Evolutionary conservation across 768 basidiomycete species (phyloP), one percentile per base, ranked within the genome.

Genomic region (Lactifluus hygrophoroides): DNA sequence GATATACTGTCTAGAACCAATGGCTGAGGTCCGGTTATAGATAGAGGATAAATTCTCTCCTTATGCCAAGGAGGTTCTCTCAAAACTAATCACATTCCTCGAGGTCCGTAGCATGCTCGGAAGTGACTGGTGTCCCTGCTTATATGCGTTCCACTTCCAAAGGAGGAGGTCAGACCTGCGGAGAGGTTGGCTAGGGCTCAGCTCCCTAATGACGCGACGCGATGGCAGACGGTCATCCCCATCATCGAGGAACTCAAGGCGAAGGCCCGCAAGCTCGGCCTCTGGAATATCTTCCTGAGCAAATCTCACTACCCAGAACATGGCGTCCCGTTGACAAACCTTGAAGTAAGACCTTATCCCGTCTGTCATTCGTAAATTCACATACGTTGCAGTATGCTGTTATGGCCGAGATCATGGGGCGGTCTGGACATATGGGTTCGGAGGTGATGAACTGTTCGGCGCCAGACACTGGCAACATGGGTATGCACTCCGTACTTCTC

Each of bases 381-480:
- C 16, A 21, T 44, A 30, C 48, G 17, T 14, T 40, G 45, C 35
- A 94, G 92, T 98, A 99, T 70, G 92, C 90, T 38, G 88, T 97
- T 28, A 96, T 97, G 86, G 94, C 94, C n/a, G 95, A 96, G 72
- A 72, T 96, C 44, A 80, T 97, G 64, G 94, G 94, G 4, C 83
- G 91, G 56, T 85, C 80, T 21, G 86, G 88, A 9, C 85, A 85
- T 63, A 73, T 94, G 50, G 91, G 87, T 3, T 84, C 94, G 21
- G 86, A 97, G 73, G 83, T 80, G 13, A 84, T 89, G 56, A 99
- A 99, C 68, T 98, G 94, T 73, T 85, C 94, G 25, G 94, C 94
- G 14, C 95, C 95, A 30, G 95, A 98, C 72, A 98, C 95, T 16
- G 95, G 94, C 1, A 97, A 97, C 71, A 97, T 97, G 94, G 93